Conservation (phyloP, 2,329 filamentous ascomycete species). For the Grosmannia huntii region DNA sequence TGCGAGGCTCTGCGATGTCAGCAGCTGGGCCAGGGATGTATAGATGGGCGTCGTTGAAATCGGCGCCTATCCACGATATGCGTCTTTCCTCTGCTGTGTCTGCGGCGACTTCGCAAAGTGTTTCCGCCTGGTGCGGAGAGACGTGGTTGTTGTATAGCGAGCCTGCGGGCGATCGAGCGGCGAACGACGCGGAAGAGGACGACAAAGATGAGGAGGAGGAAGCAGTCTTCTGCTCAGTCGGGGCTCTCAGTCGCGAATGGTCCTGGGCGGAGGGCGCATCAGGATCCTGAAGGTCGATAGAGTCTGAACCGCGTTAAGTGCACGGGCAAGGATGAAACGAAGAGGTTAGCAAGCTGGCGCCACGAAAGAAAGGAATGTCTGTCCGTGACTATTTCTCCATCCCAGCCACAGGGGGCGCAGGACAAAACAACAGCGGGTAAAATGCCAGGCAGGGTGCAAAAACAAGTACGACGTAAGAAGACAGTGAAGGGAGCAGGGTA, state of each 20-base stretch:
- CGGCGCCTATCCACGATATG: constrained; percentile 36
- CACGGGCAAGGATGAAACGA: constrained; percentile 8
- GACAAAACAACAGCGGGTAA: not conserved
- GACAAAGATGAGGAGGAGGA: not conserved
- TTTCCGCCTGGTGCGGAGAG: constrained; percentile 74
- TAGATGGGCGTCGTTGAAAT: constrained; percentile 28
- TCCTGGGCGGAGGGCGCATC: constrained; percentile 73
- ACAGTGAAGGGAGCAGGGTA: not conserved
- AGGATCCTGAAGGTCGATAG: constrained; percentile 85
- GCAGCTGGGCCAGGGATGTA: constrained; percentile 33
- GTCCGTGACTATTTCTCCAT: not conserved
- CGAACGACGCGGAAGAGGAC: constrained; percentile 32
- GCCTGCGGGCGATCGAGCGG: constrained; percentile 9
- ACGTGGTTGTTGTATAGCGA: constrained; percentile 21
- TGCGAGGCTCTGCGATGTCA: constrained; percentile 18
- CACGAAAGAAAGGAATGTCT: not conserved
- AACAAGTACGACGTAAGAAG: not conserved
- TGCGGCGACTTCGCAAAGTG: constrained; percentile 66
- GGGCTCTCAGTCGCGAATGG: constrained; percentile 45
- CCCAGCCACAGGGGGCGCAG: constrained; percentile 2
- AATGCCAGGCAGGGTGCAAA: not conserved
- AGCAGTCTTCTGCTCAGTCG: not conserved
- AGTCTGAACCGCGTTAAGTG: constrained; percentile 45
- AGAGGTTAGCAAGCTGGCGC: constrained; percentile 13
- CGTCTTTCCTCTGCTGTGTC: constrained; percentile 63